Percentiles rank a stretch among this genome's conserved stretches.
phyloP scores from a whole-genome alignment of 768 basidiomycete species.

The Lactifluus rugatus region DNA sequence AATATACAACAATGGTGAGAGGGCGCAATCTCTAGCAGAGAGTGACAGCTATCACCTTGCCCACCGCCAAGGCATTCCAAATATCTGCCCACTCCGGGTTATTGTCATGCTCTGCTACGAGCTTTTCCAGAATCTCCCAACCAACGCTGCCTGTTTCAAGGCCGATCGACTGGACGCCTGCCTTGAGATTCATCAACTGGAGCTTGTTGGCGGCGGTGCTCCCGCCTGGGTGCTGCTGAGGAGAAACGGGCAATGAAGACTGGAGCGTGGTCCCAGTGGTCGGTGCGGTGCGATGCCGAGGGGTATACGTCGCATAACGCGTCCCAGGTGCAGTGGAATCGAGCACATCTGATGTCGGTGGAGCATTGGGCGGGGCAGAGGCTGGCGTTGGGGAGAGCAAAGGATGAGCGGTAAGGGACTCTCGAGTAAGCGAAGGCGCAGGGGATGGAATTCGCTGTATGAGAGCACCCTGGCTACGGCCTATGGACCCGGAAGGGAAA shows the following conservation, averaged over 20 bases:
- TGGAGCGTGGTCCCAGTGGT: slow-evolving; percentile 37
- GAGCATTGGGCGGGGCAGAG: slow-evolving; percentile 23
- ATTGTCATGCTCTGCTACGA: slow-evolving; percentile 44
- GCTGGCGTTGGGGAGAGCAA: slow-evolving; percentile 41
- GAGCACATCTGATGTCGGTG: slow-evolving; percentile 12
- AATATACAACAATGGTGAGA: background rate
- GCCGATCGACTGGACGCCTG: slow-evolving; percentile 59
- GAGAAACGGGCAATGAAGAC: slow-evolving; percentile 29
- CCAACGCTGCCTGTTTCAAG: slow-evolving; percentile 56
- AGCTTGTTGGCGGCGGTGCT: slow-evolving; percentile 53
- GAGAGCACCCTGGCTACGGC: slow-evolving; percentile 36
- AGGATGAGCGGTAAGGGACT: slow-evolving; percentile 53
- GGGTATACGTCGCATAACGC: slow-evolving; percentile 70
- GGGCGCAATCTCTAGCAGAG: background rate
- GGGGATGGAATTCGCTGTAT: slow-evolving; percentile 34
- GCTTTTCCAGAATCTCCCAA: slow-evolving; percentile 68
- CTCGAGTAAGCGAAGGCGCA: slow-evolving; percentile 28
- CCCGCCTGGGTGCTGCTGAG: slow-evolving; percentile 40
- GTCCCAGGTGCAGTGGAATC: slow-evolving; percentile 25
- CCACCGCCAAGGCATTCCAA: slow-evolving; percentile 50
- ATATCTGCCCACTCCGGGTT: slow-evolving; percentile 59
- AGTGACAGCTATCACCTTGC: slow-evolving; percentile 42
- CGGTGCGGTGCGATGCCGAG: slow-evolving; percentile 48
- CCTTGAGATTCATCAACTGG: slow-evolving; percentile 64
- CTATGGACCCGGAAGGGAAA: slow-evolving; percentile 49